Base-by-base conservation (phyloP, 164 flowering plant species). In the Vitis rupestris region DNA sequence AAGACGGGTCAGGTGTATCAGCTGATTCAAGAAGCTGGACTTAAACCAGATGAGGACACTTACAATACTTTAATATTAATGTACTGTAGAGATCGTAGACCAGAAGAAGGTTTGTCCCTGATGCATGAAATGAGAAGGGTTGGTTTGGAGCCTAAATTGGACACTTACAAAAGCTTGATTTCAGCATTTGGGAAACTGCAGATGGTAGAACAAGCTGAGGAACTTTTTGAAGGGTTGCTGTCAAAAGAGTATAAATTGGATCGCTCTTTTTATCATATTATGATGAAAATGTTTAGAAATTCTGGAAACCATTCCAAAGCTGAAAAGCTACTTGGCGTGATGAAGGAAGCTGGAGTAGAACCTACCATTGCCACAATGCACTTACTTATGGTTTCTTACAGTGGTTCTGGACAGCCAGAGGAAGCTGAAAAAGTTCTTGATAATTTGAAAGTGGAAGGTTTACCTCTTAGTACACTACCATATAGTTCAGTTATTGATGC, bases 281-380 rank as follows among this genome's bases (percentile, higher is more conserved):
- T 96, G 99, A 88, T 96, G 93, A 96, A 91, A 80, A 85, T 89
- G 74, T 93, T 68, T 66, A 84, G 98, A 78, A 76, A 77, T 70
- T 77, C 84, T 57, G 97, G 93, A 53, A 70, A 82, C 58, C 86
- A 86, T 80, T 73, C 76, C 23, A 93, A 91, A 82, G 96, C 97
- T 52, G 92, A 91, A 79, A 85, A 79, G 23, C 67, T 91, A 37
- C 68, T 93, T n/a, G 76, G 67, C 71, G 63, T 70, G 75, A 93
- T 96, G 99, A 91, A 83, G 78, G 90, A 88, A 66, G 82, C 79
- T 1, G 95, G 97, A 57, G 74, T 91, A 47, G 90, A 93, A 64
- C 97, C 99, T 62, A 82, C 87, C 6, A 62, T 81, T 76, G 97
- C 98, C 70, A 93, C 99, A 61, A 93, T 93, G 97, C 99, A 95